Percentiles rank a stretch among this genome's conserved stretches.
Conservation (phyloP, 805 yeast genomes). For the Priceomyces medius region DNA sequence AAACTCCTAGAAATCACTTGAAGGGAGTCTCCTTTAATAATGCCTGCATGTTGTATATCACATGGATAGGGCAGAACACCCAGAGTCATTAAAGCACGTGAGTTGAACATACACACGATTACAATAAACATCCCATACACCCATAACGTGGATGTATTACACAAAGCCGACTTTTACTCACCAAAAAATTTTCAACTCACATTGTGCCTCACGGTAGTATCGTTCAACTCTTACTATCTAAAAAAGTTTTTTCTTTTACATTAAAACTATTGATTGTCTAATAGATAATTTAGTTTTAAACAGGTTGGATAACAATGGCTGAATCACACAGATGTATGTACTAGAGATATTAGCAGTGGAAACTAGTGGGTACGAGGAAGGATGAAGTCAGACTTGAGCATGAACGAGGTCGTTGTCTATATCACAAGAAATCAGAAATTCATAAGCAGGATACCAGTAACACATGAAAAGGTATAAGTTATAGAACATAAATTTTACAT, state of each 20-base stretch:
- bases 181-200: slow-evolving; percentile 4
- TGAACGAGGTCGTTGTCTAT: background rate
- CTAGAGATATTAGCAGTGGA: background rate
- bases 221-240: slow-evolving; percentile 7
- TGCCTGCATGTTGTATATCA: too few species aligned
- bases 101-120: background rate
- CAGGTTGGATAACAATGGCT: slow-evolving; percentile 61
- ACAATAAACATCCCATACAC: slow-evolving; percentile 8
- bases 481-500: too few species aligned
- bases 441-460: too few species aligned
- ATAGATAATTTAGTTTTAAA: slow-evolving; percentile 2
- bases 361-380: background rate
- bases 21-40: too few species aligned
- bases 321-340: slow-evolving; percentile 97
- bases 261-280: slow-evolving; percentile 3
- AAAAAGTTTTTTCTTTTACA: slow-evolving; percentile 9
- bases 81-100: background rate
- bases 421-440: background rate
- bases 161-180: slow-evolving; percentile 6
- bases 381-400: background rate
- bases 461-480: too few species aligned
- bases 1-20: too few species aligned
- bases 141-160: slow-evolving; percentile 9
- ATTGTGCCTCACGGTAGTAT: background rate
- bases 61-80: background rate